Evolutionary conservation across 768 basidiomycete genomes (phyloP), one percentile per base, ranked within the genome.

Genomic region (Gloeophyllum trabeum): DNA sequence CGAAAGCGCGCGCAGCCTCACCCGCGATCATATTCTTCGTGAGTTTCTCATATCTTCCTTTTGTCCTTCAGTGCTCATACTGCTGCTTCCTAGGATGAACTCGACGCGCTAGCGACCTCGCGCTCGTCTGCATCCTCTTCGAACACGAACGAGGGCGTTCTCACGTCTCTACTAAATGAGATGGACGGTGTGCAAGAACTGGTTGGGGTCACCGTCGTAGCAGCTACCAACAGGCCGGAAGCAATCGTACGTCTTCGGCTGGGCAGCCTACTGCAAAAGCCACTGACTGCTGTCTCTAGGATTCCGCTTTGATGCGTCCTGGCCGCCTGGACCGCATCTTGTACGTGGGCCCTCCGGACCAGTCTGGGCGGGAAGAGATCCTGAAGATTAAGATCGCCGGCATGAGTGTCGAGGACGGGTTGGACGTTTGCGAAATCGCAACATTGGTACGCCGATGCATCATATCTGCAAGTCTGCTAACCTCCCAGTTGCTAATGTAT

Each of bases 111-210:
- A 1, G 93, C 87, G 2, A 76, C 79, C 1, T 80, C 89, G 1
- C 76, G 96, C 24, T 55, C 64, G 0, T 71, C 74, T 2, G 75
- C 77, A 35, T 57, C 55, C 5, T 73, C 77, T 13, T 61, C 64
- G 2, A 78, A 79, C 32, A 59, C 64, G 0, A 84, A 91, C 51
- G 84, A 89, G 50, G 92, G 96, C 5, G 90, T 97, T 10, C 70
- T 99, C 5, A 93, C 93, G 1, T 94, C 81, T 46, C 67, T 99
- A 10, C 58, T 99, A 43, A 98, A 94, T 55, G 96, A 99, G 57
- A 98, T 98, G 91, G 96, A 98, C 54, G 96, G 96, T 16, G 86
- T 98, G 1, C 89, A 97, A 60, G 91, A 94, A 61, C 68, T 98
- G 16, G 67, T 84, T 14, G 92, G 93, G 0, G 96, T 99, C n/a